Conservation (phyloP, 257 asterid genomes). For the Nicotiana tabacum region DNA sequence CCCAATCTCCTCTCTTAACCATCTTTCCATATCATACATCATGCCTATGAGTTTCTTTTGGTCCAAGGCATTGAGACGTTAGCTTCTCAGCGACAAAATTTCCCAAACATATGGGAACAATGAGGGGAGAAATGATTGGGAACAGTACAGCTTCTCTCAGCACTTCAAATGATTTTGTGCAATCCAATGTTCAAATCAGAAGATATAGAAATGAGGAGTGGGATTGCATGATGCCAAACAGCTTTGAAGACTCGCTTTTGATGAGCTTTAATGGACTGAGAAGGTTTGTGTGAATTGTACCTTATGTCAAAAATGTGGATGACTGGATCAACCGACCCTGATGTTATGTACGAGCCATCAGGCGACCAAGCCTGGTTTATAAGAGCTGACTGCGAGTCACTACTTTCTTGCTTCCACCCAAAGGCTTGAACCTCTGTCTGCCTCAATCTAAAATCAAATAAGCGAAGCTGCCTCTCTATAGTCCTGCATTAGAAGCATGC, state of each 20-base stretch:
- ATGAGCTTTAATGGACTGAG: conserved; percentile 77
- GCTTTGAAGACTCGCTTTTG: conserved; percentile 94
- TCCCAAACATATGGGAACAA: not conserved
- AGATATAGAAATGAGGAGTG: conserved; percentile 84
- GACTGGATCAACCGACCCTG: conserved; percentile 85
- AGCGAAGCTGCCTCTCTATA: conserved; percentile 66
- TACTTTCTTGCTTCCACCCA: conserved; percentile 92
- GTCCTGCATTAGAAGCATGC: conserved; percentile 41
- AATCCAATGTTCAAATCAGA: conserved; percentile 83
- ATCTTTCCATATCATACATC: not conserved
- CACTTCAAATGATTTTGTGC: conserved; percentile 42
- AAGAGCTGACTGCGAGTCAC: conserved; percentile 85
- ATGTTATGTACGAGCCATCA: conserved; percentile 68
- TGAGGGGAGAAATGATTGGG: not conserved
- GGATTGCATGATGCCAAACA: conserved; percentile 74
- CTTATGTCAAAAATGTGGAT: conserved; percentile 85
- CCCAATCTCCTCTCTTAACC: not conserved
- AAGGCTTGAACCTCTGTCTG: conserved; percentile 58
- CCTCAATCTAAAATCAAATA: conserved; percentile 66
- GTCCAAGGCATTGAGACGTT: not conserved
- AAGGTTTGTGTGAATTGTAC: conserved; percentile 50
- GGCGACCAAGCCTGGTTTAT: conserved; percentile 95
- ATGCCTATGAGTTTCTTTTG: not conserved
- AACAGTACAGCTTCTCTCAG: not conserved
- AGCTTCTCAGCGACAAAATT: not conserved